These are phyloP conservation scores for Auxenochlorella pyrenoidosa DNA, from an alignment of 139 green algal genomes.

Conservation along the genomic window DNA sequence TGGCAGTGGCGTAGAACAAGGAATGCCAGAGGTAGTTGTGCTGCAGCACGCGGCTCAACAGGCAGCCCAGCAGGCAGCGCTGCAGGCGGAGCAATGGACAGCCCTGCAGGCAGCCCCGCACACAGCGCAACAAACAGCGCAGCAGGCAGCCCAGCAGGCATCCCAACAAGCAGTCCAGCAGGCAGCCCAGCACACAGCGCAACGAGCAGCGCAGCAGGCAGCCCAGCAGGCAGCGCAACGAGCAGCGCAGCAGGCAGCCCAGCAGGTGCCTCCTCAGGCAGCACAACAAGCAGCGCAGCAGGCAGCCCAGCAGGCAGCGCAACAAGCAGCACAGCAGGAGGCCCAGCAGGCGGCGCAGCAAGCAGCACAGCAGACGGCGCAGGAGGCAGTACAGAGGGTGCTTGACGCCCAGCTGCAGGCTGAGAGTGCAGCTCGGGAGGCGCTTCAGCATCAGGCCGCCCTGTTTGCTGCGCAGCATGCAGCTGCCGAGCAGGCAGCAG, in stretches of 20 bases:
- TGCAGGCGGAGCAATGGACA: not conserved
- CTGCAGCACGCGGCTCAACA: not conserved
- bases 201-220: not conserved
- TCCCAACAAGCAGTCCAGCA: not conserved
- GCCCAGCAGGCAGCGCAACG: not conserved
- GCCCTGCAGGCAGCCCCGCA: not conserved
- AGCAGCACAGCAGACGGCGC: not conserved
- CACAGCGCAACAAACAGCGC: not conserved
- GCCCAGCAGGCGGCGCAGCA: not conserved
- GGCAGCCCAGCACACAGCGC: not conserved
- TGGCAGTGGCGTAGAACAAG: not conserved
- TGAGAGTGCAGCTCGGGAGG: not conserved
- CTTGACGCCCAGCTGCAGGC: not conserved
- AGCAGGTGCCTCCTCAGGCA: not conserved
- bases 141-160: not conserved
- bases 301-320: not conserved
- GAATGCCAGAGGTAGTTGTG: not conserved
- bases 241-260: not conserved
- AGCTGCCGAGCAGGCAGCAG: not conserved
- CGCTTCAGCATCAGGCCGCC: not conserved
- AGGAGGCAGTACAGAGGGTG: not conserved
- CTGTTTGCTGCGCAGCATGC: not conserved
- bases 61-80: not conserved
- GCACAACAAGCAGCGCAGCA: not conserved
- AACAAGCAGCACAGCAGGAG: too few species aligned